Base-by-base conservation (phyloP, 1,139 yeast species). In the Pneumocystis jirovecii region DNA sequence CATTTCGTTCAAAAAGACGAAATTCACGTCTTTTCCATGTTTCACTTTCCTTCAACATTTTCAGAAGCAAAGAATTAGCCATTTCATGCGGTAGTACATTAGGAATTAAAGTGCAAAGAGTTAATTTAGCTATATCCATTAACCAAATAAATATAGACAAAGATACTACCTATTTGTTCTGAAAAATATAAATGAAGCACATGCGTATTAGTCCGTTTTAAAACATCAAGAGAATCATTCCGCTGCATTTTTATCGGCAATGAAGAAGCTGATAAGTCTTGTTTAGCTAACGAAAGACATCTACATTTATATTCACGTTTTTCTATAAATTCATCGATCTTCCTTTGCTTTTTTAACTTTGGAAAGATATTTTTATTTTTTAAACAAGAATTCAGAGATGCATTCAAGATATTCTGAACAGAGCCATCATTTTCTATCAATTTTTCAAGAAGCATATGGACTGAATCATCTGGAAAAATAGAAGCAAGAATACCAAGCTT, bases 1-100 rank as follows among this genome's bases (percentile, higher is more conserved):
- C 86, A 64, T 77, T 73, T 31, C 84, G 81, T 1, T 85, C 89
- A 70, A 85, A 86, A 19, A 87, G 75, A 66, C 81, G 79, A 71
- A 87, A 87, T 66, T 77, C 75, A 19, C 77, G 76, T 1, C 75
- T 73, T 1, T 70, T 69, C 75, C 84, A 82, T 0, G 70, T 66
- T 0, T 75, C 70, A 5, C 78, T 74, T 59, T 80, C 81, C 0
- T 75, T 72, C 67, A 81, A 68, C 17, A 85, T 74, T 37, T 76
- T 74, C 10, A 70, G 66, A 1, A 85, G 73, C 1, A 85, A 70
- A 0, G 71, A 70, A 57, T 81, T 77, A 0, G 89, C 82, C 10
- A 82, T 66, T 0, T 79, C 77, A 0, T 72, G 66, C 0, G 87
- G 85, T 3, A 87, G 74, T 62, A 85, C 82, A 68, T 82, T 77